Base-by-base conservation (phyloP, 441 rosid genomes). In the Francoa sonchifolia region DNA sequence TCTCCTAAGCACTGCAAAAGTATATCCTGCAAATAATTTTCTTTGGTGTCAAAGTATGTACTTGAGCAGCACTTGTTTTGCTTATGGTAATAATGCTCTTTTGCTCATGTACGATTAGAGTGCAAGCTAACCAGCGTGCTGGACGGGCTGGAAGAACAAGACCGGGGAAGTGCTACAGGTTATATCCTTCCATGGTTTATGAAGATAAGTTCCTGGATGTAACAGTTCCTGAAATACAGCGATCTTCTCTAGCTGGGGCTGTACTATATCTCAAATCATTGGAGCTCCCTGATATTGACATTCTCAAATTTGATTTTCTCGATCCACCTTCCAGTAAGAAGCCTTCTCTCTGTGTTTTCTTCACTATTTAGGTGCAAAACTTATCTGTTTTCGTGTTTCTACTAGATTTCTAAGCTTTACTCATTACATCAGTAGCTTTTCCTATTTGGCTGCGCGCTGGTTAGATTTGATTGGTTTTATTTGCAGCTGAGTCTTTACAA, bases 131-230 rank as follows among this genome's bases (percentile, higher is more conserved):
- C 66, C 99, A 90, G 61, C 89, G 94, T 35, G 86, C 86, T 16
- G 99, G 99, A 57, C 74, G 99, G 63, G 99, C 99, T 40, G 99
- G 99, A 39, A 78, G 99, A 74, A 86, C 99, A 19, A 73, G 86
- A 44, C 88, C 96, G 43, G 99, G 99, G 43, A 86, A 86, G 73
- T 90, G 96, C 66, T 90, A 86, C 49, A 76, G 94, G 16, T 41
- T 90, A 44, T 90, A 86, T 52, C 93, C 99, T 20, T 73, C 82
- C 20, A 65, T 52, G 19, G 56, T 78, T 56, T 86, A 76, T 57
- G 65, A 79, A 27, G 95, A 90, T 52, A 82, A 90, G 25, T 81
- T 90, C 40, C 74, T 73, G 52, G 96, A 82, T 45, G 96, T 63
- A 47, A 86, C 99, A 13, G 68, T 86, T 61, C 99, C 99, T 56